These are phyloP conservation scores for Candida manassasensis DNA, from an alignment of 805 yeast genomes.

Conservation along the genomic window DNA sequence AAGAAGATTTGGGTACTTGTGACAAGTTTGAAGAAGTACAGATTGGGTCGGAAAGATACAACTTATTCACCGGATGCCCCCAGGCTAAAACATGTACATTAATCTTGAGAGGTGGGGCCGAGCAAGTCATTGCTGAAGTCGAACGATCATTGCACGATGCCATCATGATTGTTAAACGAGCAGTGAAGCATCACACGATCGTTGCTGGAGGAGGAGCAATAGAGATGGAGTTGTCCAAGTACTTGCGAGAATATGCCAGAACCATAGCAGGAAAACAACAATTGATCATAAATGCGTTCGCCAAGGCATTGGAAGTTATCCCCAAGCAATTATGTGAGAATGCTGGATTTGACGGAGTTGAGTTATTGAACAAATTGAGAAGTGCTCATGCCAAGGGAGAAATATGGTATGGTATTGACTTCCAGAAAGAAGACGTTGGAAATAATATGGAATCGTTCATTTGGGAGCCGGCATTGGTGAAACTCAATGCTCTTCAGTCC, in stretches of 20 bases:
- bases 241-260: slow-evolving; percentile 80
- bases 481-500: slow-evolving; percentile 86
- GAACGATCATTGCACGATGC: slow-evolving; percentile 98
- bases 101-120: slow-evolving; percentile 94
- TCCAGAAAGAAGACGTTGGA: slow-evolving; percentile 74
- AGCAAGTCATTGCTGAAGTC: slow-evolving; percentile 95
- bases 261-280: slow-evolving; percentile 95
- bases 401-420: slow-evolving; percentile 88
- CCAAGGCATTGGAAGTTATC: slow-evolving; percentile 89
- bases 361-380: slow-evolving; percentile 81
- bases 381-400: slow-evolving; percentile 94
- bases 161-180: slow-evolving; percentile 95
- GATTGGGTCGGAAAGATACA: slow-evolving; percentile 93
- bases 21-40: slow-evolving; percentile 85
- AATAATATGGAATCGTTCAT: slow-evolving; percentile 82
- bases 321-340: slow-evolving; percentile 98
- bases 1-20: slow-evolving; percentile 80
- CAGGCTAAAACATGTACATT: slow-evolving; percentile 90
- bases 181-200: slow-evolving; percentile 76
- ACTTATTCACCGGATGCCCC: slow-evolving; percentile 89
- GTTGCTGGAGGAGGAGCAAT: slow-evolving; percentile 99
- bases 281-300: slow-evolving; percentile 84
- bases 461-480: slow-evolving; percentile 97
- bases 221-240: slow-evolving; percentile 92
- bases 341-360: slow-evolving; percentile 99